Evolutionary conservation across 2,329 filamentous ascomycete species (phyloP).

Genomic region (Aspergillus sp.): DNA sequence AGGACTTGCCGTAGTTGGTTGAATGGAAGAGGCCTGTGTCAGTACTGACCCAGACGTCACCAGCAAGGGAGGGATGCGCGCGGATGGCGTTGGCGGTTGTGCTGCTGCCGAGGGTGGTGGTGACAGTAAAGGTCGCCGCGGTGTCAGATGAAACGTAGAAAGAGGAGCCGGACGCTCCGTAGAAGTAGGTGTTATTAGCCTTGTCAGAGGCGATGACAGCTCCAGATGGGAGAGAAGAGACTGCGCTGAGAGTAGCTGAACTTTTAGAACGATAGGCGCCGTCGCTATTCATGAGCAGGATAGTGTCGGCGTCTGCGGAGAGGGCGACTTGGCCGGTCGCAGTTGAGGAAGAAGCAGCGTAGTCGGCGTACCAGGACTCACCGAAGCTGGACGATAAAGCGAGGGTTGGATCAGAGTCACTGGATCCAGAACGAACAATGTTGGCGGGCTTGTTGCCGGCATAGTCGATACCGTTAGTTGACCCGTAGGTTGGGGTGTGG

Average conservation of each 20-base stretch:
- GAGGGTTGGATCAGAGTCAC: conserved; percentile 40
- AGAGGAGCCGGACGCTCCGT: conserved; percentile 49
- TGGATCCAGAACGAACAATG: conserved; percentile 55
- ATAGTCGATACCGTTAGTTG: conserved; percentile 47
- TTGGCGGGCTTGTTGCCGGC: conserved; percentile 47
- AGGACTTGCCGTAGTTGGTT: conserved; percentile 54
- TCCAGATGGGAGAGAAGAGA: conserved; percentile 49
- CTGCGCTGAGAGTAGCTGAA: conserved; percentile 44
- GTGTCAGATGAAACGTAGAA: conserved; percentile 58
- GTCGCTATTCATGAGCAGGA: conserved; percentile 28
- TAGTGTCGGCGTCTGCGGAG: conserved; percentile 54
- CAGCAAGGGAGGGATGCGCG: conserved; percentile 23
- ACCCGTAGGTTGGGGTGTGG: conserved; percentile 52
- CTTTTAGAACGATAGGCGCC: conserved; percentile 23
- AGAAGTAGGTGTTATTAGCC: conserved; percentile 55
- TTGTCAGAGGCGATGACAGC: conserved; percentile 59
- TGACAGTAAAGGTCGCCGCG: conserved; percentile 50
- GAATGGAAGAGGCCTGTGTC: conserved; percentile 58
- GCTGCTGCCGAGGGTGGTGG: conserved; percentile 40
- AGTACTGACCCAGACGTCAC: conserved; percentile 38
- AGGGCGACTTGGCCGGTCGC: conserved; percentile 53
- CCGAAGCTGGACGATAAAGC: conserved; percentile 56
- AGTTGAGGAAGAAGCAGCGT: conserved; percentile 49
- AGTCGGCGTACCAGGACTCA: conserved; percentile 51
- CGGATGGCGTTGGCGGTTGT: conserved; percentile 22